Conservation (phyloP, 192 early-diverging fungal genomes). For the Diversispora eburnea region DNA sequence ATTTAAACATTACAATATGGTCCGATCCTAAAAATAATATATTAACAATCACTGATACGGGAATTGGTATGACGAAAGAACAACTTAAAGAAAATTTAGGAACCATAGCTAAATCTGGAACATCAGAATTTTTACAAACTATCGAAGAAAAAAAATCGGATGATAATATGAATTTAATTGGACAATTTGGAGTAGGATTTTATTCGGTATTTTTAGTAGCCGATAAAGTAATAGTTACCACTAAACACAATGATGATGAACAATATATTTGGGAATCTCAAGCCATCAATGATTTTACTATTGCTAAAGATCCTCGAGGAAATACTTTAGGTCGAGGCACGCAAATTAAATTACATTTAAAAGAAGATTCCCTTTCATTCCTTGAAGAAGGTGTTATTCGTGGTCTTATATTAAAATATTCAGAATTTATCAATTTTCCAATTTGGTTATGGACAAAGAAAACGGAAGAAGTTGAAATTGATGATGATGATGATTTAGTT, state of each 20-base stretch:
- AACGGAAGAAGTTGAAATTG: conserved; percentile 56
- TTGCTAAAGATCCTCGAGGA: conserved; percentile 84
- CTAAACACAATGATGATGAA: conserved; percentile 80
- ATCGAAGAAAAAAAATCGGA: conserved; percentile 73
- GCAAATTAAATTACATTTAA: conserved; percentile 86
- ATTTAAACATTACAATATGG: conserved; percentile 81
- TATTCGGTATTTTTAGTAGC: conserved; percentile 97
- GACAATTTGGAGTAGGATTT: conserved; percentile 99
- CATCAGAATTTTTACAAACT: conserved; percentile 79
- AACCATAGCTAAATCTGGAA: conserved; percentile 98
- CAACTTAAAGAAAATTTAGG: conserved; percentile 90
- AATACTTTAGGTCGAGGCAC: conserved; percentile 93
- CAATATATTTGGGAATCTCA: conserved; percentile 95
- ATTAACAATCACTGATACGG: conserved; percentile 86
- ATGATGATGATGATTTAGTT: conserved; percentile 41
- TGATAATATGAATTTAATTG: conserved; percentile 70
- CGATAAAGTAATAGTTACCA: conserved; percentile 88
- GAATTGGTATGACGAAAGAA: conserved; percentile 92
- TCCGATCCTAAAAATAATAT: conserved; percentile 70
- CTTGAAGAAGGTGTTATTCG: conserved; percentile 67
- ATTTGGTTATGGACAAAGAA: conserved; percentile 75
- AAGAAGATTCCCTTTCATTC: conserved; percentile 82
- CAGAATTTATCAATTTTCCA: conserved; percentile 98
- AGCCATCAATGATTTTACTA: conserved; percentile 87
- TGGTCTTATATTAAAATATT: conserved; percentile 79